Percentiles rank a stretch among this genome's conserved stretches.
Conservation (phyloP, 2,329 filamentous ascomycete species). For the Dothideomycetes sp. region DNA sequence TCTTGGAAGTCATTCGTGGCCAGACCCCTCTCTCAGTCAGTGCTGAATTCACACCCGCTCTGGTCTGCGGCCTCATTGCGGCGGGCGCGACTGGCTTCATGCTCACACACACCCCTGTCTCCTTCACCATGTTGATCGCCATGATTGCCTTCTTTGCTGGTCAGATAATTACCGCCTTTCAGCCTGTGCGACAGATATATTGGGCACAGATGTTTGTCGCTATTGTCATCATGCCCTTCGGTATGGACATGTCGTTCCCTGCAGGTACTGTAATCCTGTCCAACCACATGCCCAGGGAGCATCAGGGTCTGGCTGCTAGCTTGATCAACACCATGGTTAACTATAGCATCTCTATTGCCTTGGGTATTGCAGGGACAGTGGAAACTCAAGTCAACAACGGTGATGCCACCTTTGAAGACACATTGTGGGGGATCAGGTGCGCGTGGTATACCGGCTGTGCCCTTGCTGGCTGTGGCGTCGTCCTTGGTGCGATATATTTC, state of each 20-base stretch:
- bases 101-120: slow-evolving; percentile 25
- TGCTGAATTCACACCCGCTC: slow-evolving; percentile 22
- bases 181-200: slow-evolving; percentile 24
- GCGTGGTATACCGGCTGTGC: slow-evolving; percentile 17
- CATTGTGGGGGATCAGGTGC: slow-evolving; percentile 13
- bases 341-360: slow-evolving; percentile 16
- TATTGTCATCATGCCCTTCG: slow-evolving; percentile 24
- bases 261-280: slow-evolving; percentile 18
- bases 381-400: slow-evolving; percentile 10
- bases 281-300: slow-evolving; percentile 17
- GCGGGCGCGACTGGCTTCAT: slow-evolving; percentile 25
- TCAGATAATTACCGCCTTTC: slow-evolving; percentile 18
- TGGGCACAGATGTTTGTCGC: slow-evolving; percentile 26
- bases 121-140: slow-evolving; percentile 26
- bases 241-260: slow-evolving; percentile 23
- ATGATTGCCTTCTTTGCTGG: slow-evolving; percentile 25
- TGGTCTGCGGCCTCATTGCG: slow-evolving; percentile 24
- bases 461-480: slow-evolving; percentile 13
- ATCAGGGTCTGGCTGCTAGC: slow-evolving; percentile 19
- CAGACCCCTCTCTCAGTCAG: slow-evolving; percentile 21
- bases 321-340: slow-evolving; percentile 17
- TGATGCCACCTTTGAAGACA: slow-evolving; percentile 6
- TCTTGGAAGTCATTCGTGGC: slow-evolving; percentile 21
- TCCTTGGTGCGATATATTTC: slow-evolving; percentile 14
- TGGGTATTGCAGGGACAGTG: slow-evolving; percentile 15